Evolutionary conservation across 148 eudicot species (phyloP), one percentile per base, ranked within the genome.

Genomic region (Amaranthus palmeri): DNA sequence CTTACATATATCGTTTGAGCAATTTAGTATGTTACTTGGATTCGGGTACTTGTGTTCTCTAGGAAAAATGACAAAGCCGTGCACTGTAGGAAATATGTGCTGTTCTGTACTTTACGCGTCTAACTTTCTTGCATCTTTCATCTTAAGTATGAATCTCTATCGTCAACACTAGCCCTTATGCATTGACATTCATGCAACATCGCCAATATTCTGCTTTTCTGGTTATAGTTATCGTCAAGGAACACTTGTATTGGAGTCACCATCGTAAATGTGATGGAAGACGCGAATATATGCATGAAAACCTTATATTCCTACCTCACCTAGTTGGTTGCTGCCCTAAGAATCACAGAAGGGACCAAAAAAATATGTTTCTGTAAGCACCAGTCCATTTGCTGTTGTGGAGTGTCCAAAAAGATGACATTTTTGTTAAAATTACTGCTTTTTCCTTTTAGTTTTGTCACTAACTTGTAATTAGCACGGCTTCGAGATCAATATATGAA

Each of bases 401-500:
- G 67, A 50, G 60, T 64, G 54, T 67, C 63, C 67, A 78, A 72
- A 72, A 72, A 72, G 52, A 48, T 67, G 45, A 3, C 8, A 62
- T 54, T 69, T 73, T 61, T 73, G 74, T 17, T 73, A 68, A 69
- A 78, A 77, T 13, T 73, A 68, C 2, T 73, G 68, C 69, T 69
- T 78, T 54, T 12, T 41, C 10, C 74, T 69, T 78, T 68, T 18
- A 44, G 42, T 63, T 65, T 65, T 63, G 81, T 69, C 69, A 78
- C 42, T 54, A 13, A 51, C 12, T 61, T 47, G 54, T 36, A 42
- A 69, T 48, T 49, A 50, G 64, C 69, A 61, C 46, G 41, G 48
- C 51, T 67, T 55, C 49, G 71, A 50, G 60, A 73, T 63, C 51
- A 55, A 18, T 66, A 75, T 58, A 70, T 74, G 78, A 74, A 75